Base-by-base conservation (phyloP, 1,139 yeast genomes). In the Blastobotrys apis region DNA sequence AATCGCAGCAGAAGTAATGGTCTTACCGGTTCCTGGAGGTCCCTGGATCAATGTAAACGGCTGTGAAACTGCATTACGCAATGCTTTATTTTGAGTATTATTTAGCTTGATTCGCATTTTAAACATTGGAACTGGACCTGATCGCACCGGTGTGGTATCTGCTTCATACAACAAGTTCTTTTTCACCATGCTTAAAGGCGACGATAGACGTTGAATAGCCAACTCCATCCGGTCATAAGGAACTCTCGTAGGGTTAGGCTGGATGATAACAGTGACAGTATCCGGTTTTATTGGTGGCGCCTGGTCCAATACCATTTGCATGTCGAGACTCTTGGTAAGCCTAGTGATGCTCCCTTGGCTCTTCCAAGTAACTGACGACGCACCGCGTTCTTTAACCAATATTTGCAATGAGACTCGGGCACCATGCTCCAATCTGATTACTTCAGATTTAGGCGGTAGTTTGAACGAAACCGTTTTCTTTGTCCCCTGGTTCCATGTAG, bases 1-100 rank as follows among this genome's bases (percentile, higher is more conserved):
- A 52, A 90, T 85, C 0, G 95, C 82, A 2, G 96, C 94, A 0
- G 96, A 86, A 0, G 95, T 88, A 12, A 87, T 94, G 0, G 97
- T 90, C 62, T 90, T 90, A 60, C 97, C 97, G 0, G 97, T 90
- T 49, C 95, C 95, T 1, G 97, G 97, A 12, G 97, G 97, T 15
- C 97, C 97, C 64, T 90, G 97, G 53, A 90, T 88, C 56, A 90
- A 73, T 4, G 95, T 79, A 35, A 90, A 70, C 1, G 96, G 96
- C 54, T 80, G 72, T 55, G 75, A 76, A 48, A 90, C 66, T 1
- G 84, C 95, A 3, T 77, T 66, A 44, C 74, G 71, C 21, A 88
- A 88, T 0, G 97, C 97, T 56, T 77, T 77, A 1, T 74, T 73
- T 64, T 90, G 97, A 1, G 95, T 84, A 15, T 70, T 71, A 61